Evolutionary conservation across 2,329 filamentous ascomycete genomes (phyloP).

Genomic region (Xylaria sp.): DNA sequence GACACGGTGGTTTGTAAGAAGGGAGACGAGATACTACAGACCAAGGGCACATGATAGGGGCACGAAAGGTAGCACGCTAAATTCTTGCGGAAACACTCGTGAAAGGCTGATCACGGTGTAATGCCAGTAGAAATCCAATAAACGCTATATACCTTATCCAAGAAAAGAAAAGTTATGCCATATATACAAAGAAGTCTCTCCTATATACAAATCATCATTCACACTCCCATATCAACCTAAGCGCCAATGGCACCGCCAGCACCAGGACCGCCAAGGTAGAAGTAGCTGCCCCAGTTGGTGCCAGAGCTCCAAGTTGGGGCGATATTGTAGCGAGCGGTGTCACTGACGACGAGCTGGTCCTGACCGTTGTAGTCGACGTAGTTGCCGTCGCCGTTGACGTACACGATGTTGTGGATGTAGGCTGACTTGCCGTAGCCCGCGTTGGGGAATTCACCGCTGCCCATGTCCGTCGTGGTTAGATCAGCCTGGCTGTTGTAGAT

Average conservation of each 20-base stretch:
- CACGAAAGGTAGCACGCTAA: too few relatives aligned
- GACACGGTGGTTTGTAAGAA: too few relatives aligned
- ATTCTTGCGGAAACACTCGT: too few relatives aligned
- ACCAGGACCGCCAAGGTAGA: slow-evolving; percentile 28
- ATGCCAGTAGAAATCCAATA: too few relatives aligned
- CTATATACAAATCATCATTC: neutral
- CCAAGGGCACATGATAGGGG: too few relatives aligned
- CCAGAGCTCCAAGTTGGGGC: slow-evolving; percentile 20
- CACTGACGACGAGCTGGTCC: slow-evolving; percentile 22
- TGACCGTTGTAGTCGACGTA: slow-evolving; percentile 24
- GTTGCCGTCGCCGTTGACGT: neutral
- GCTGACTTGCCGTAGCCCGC: slow-evolving; percentile 26
- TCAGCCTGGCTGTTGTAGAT: slow-evolving; percentile 26
- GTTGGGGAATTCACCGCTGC: slow-evolving; percentile 28
- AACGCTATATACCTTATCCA: neutral
- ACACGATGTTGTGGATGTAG: slow-evolving; percentile 29
- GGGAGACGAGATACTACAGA: too few relatives aligned
- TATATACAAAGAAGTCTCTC: slow-evolving; percentile 1
- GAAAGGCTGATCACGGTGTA: too few relatives aligned
- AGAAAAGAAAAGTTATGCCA: neutral
- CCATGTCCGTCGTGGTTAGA: slow-evolving; percentile 29
- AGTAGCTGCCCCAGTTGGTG: slow-evolving; percentile 25
- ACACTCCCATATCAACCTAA: neutral
- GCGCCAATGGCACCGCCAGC: slow-evolving; percentile 24
- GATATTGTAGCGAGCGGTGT: slow-evolving; percentile 22